Evolutionary conservation across 2,329 filamentous ascomycete species (phyloP), one percentile per base, ranked within the genome.

Genomic region (Ceratocystis huliohia): DNA sequence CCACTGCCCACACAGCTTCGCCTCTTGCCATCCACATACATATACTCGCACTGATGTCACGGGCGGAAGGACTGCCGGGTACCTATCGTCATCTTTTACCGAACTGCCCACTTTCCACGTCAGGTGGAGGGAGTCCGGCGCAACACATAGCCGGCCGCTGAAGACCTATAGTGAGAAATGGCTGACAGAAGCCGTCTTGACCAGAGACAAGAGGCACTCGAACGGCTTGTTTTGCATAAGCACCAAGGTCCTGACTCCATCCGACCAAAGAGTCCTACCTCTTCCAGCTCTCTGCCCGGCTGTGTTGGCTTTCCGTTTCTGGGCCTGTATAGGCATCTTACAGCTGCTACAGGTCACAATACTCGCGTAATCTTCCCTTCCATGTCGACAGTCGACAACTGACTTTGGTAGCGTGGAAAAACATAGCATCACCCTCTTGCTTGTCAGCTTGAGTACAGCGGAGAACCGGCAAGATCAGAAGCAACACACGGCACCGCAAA

Each of bases 321-420:
- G 13, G 25, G 56, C 56, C 8, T n/a, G 17, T 37, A 33, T 37
- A 15, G 56, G 17, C 28, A 33, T 37, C 17, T 59, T 59, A 59
- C 28, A 59, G 56, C 56, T 37, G 56, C 30, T 59, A 59, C 56
- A 59, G 20, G 33, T 17, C 5, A n/a, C 13, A 8, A 22, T 59
- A n/a, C 56, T 59, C 56, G 56, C 56, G 56, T 59, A 59, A 33
- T 59, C 56, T 33, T 59, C 56, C 56, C 56, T 13, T 57, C 25
- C 28, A 30, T 37, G 7, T n/a, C 17, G 15, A 10, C 56, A 15
- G 25, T 6, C 4, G 22, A 53, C 48, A 53, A 5, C 37, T 8
- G 48, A 8, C 56, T 8, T 17, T 59, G 56, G 56, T 59, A 59
- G 33, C 25, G 56, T 37, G 13, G 25, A 20, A 10, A 33, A 8